These are phyloP conservation scores for Chaetomium sp. DNA, from an alignment of 2,329 filamentous ascomycete species.

Conservation along the genomic window DNA sequence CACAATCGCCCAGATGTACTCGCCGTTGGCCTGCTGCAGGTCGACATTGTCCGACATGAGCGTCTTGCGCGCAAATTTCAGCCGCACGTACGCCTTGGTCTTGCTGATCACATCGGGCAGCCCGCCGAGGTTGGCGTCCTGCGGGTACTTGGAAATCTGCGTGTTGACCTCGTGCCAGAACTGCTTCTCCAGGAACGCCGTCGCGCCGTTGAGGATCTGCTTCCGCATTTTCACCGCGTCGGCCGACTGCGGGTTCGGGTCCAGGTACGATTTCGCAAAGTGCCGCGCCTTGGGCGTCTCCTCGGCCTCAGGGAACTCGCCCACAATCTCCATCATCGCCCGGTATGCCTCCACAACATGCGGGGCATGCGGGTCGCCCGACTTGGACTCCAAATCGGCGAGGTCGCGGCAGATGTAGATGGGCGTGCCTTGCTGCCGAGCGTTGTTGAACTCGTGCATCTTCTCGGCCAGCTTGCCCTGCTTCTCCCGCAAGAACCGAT, in stretches of 20 bases:
- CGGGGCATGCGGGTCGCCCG: conserved; percentile 62
- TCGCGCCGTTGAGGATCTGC: conserved; percentile 72
- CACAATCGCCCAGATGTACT: conserved; percentile 89
- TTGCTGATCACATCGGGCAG: conserved; percentile 83
- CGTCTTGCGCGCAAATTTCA: conserved; percentile 73
- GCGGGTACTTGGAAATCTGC: conserved; percentile 73
- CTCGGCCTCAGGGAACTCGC: conserved; percentile 59
- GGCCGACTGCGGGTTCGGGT: conserved; percentile 61
- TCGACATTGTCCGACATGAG: conserved; percentile 75
- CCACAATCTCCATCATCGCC: conserved; percentile 71
- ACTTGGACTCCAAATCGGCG: conserved; percentile 62
- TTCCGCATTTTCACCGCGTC: conserved; percentile 64
- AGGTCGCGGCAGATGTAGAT: conserved; percentile 75
- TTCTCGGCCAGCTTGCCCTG: conserved; percentile 75
- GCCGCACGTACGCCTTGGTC: conserved; percentile 83
- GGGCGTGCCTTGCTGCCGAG: conserved; percentile 57
- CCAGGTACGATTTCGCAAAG: conserved; percentile 70
- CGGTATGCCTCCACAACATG: conserved; percentile 78
- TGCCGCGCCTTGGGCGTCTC: conserved; percentile 66
- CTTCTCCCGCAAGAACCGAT: conserved; percentile 75
- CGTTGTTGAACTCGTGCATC: conserved; percentile 70
- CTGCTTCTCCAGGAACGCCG: conserved; percentile 69
- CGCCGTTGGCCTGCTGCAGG: conserved; percentile 70
- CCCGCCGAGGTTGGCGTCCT: conserved; percentile 83
- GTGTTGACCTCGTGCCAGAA: conserved; percentile 74